phyloP scores from a whole-genome alignment of 768 basidiomycete species.

The Panaeolus cyanescens region DNA sequence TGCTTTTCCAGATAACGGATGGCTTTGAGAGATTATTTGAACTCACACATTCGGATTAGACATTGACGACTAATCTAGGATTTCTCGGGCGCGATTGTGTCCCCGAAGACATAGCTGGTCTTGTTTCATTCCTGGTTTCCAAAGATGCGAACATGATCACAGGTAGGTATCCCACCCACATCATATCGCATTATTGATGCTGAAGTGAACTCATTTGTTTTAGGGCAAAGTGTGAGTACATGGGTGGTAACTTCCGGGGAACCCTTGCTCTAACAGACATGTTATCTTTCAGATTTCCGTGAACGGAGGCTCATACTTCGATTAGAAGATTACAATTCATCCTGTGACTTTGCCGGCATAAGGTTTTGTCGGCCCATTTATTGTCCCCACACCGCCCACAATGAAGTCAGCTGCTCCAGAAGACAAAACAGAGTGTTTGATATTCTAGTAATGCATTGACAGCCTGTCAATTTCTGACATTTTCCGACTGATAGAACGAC shows the following conservation, averaged over 20 bases:
- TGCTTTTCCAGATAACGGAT: not conserved
- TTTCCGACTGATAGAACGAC: not conserved
- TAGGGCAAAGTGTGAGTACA: slow-evolving; percentile 7
- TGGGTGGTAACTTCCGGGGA: not conserved
- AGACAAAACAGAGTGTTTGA: not conserved
- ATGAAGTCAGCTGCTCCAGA: not conserved
- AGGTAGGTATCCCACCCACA: slow-evolving; percentile 16
- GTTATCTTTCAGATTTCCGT: slow-evolving; percentile 7
- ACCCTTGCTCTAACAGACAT: not conserved
- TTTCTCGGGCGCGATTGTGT: slow-evolving; percentile 13
- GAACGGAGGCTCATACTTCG: slow-evolving; percentile 10
- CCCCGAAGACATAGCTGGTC: slow-evolving; percentile 34
- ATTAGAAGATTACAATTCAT: not conserved
- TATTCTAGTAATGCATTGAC: not conserved
- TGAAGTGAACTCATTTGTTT: not conserved
- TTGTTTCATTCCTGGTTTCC: slow-evolving; percentile 38
- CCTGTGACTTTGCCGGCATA: too few relatives aligned
- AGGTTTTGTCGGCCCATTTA: not conserved
- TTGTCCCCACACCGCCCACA: not conserved
- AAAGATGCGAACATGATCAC: slow-evolving; percentile 38
- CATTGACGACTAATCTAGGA: not conserved
- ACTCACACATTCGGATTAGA: not conserved
- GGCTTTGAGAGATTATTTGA: not conserved
- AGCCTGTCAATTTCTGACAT: not conserved
- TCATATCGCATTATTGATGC: too few relatives aligned